Base-by-base conservation (phyloP, 1,284 basidiomycete species). In the Cutaneotrichosporon sp. region DNA sequence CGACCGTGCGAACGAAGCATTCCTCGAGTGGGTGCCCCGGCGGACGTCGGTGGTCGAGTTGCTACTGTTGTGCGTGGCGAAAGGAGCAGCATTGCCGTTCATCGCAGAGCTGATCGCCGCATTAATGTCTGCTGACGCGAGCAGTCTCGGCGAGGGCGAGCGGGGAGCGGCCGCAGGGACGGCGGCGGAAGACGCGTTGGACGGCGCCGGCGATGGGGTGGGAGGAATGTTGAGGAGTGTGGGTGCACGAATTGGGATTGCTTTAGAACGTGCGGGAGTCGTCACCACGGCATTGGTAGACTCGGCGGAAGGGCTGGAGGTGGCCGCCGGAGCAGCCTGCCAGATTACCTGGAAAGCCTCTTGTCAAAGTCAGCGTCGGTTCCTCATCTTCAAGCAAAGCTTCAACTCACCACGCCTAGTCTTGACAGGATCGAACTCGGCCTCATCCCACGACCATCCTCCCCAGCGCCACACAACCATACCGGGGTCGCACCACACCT, bases 401-500 rank as follows among this genome's bases (percentile, higher is more conserved):
- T 9, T 12, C n/a, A 14, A 59, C 69, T 66, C 57, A 71, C 71
- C 67, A 50, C 57, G 61, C 33, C 58, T 46, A 4, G 62, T 44
- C 50, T 64, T 66, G 50, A 61, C 47, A 11, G 66, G 66, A 46
- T 75, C 74, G 62, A 68, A 74, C 31, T 63, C 71, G 20, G 62
- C 46, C 44, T 74, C 72, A 38, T 71, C 70, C 65, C 67, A 75
- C 16, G 68, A 65, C 72, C 72, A 74, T 3, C 64, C 67, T 2
- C 74, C 74, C 61, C 68, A 71, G 39, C 74, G 59, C 70, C 68
- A 74, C 29, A 65, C 61, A 9, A 75, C 70, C 53, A 65, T 62
- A 10, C 74, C 74, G 14, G 74, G 74, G 65, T 75, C 74, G 49
- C 72, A 70, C 72, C 72, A 75, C 7, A 65, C 66, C 54, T 75